Evolutionary conservation across 169 alveolate genomes (phyloP).

Genomic region (Plasmodium knowlesi): DNA sequence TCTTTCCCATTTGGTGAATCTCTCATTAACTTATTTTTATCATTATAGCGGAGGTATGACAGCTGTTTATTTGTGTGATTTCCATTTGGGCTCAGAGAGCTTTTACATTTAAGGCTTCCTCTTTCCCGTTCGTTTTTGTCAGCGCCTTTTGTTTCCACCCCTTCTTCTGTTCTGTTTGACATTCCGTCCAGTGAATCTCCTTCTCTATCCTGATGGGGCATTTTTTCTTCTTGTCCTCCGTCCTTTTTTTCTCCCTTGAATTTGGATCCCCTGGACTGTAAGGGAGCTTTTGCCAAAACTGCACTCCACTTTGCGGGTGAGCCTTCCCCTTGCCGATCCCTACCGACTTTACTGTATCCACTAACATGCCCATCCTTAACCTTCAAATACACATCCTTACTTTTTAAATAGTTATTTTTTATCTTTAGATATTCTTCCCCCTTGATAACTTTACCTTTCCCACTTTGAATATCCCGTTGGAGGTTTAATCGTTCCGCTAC

Average conservation of each 20-base stretch:
- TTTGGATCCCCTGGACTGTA: not conserved
- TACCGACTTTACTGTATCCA: not conserved
- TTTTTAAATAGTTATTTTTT: conserved; percentile 33
- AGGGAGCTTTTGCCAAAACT: not conserved
- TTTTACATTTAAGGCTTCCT: too few species aligned
- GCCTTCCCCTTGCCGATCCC: not conserved
- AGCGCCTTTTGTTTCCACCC: not conserved
- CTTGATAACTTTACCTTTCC: not conserved
- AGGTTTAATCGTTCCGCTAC: not conserved
- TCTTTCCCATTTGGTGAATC: not conserved
- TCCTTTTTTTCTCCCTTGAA: not conserved
- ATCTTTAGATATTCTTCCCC: conserved; percentile 30
- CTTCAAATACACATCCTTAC: conserved; percentile 61
- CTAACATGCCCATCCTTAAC: conserved; percentile 4
- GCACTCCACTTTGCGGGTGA: not conserved
- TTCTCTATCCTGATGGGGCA: not conserved
- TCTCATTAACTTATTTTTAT: not conserved
- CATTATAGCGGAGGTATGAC: not conserved
- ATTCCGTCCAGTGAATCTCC: not conserved
- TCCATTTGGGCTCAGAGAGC: too few species aligned
- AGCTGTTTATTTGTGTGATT: not conserved
- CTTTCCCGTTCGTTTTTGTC: not conserved
- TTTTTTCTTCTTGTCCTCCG: not conserved
- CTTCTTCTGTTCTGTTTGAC: not conserved
- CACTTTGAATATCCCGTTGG: not conserved